Percentiles rank a stretch among this genome's conserved stretches.
Evolutionary conservation across 2,329 filamentous ascomycete genomes (phyloP).

Genomic region (Berkeleyomyces rouxiae): DNA sequence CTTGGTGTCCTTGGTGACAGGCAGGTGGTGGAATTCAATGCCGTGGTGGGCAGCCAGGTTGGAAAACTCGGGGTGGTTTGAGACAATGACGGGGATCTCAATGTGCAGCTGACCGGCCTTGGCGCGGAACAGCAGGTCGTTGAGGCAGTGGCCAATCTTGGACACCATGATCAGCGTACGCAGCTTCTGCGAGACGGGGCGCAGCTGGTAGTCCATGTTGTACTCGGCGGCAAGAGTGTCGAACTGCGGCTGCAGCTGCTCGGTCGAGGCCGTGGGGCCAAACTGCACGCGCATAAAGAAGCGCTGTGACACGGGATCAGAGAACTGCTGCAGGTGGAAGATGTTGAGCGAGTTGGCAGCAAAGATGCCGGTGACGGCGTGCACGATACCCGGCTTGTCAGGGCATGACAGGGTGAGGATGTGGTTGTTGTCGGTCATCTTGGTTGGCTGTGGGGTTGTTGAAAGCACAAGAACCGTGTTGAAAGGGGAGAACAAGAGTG

Average conservation of each 20-base stretch:
- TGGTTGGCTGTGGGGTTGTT: slow-evolving; percentile 5
- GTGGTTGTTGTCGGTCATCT: slow-evolving; percentile 23
- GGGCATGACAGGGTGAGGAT: slow-evolving; percentile 72
- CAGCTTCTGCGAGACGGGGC: slow-evolving; percentile 51
- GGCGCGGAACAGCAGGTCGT: slow-evolving; percentile 62
- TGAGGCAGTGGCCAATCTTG: slow-evolving; percentile 35
- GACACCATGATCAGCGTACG: slow-evolving; percentile 65
- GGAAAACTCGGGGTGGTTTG: slow-evolving; percentile 63
- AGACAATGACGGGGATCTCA: slow-evolving; percentile 62
- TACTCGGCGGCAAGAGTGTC: slow-evolving; percentile 43
- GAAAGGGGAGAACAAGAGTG: neutral
- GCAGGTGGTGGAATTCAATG: slow-evolving; percentile 66
- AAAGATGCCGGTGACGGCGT: slow-evolving; percentile 66
- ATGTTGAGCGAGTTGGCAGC: slow-evolving; percentile 62
- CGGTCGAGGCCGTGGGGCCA: slow-evolving; percentile 35
- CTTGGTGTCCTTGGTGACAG: slow-evolving; percentile 66
- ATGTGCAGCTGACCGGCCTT: slow-evolving; percentile 58
- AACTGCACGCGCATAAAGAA: slow-evolving; percentile 90
- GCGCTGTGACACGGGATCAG: slow-evolving; percentile 52
- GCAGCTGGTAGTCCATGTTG: slow-evolving; percentile 55
- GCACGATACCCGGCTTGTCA: slow-evolving; percentile 70
- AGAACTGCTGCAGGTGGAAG: slow-evolving; percentile 72
- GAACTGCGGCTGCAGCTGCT: slow-evolving; percentile 39
- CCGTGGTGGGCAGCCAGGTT: slow-evolving; percentile 54
- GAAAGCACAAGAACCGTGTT: neutral